Conservation (phyloP, 2,329 filamentous ascomycete species). For the Ilyonectria sp. region DNA sequence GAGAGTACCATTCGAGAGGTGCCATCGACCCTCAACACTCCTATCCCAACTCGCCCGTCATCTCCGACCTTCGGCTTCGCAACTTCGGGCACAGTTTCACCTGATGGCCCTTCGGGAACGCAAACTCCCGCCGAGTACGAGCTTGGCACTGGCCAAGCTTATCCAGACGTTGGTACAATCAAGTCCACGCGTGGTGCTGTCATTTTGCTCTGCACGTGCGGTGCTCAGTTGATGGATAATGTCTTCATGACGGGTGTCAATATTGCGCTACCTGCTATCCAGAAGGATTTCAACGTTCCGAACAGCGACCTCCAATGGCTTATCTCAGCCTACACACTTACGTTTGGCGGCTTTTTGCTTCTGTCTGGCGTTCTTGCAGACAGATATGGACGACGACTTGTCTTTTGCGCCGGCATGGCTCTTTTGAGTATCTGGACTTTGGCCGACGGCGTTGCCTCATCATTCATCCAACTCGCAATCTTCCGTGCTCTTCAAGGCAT, state of each 20-base stretch:
- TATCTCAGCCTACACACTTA: constrained; percentile 24
- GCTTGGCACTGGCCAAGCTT: constrained; percentile 19
- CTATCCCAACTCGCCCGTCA: constrained; percentile 20
- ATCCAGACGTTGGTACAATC: constrained; percentile 24
- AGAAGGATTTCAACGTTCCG: constrained; percentile 27
- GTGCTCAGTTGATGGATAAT: constrained; percentile 30
- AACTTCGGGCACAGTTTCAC: neutral
- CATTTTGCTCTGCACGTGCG: constrained; percentile 30
- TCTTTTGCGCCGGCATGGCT: constrained; percentile 27
- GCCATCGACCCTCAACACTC: constrained; percentile 20
- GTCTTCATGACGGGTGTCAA: constrained; percentile 34
- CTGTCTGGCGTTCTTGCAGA: constrained; percentile 23
- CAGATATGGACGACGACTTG: constrained; percentile 19
- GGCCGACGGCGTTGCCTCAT: constrained; percentile 18
- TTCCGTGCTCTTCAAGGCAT: constrained; percentile 27
- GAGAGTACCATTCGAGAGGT: constrained; percentile 26
- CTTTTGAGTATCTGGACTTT: constrained; percentile 24
- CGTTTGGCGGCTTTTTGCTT: constrained; percentile 26
- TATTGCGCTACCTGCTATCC: constrained; percentile 27
- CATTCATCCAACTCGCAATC: constrained; percentile 25
- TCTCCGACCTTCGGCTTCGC: constrained; percentile 16
- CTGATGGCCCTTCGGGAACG: constrained; percentile 14
- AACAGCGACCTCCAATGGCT: constrained; percentile 25
- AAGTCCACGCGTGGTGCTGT: constrained; percentile 23
- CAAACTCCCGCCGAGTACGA: constrained; percentile 27